A percentile compares a stretch with the other conserved stretches of the same genome.
phyloP scores from a whole-genome alignment of 2,329 filamentous ascomycete genomes.

The Coniella vitis region DNA sequence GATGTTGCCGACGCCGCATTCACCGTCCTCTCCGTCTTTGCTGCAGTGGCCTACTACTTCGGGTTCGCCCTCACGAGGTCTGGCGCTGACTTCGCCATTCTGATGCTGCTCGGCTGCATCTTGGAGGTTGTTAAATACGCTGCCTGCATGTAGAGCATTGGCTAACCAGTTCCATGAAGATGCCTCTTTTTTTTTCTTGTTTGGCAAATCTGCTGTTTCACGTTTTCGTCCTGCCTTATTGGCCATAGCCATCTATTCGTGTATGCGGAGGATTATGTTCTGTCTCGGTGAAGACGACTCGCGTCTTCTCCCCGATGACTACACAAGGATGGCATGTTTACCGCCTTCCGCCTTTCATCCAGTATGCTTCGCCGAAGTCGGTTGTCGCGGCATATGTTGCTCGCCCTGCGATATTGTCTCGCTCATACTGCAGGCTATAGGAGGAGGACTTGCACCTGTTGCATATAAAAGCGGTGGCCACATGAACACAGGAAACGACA shows the following conservation, averaged over 20 bases:
- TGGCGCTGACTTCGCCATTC: slow-evolving; percentile 44
- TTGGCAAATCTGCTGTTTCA: slow-evolving; percentile 56
- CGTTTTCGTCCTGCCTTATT: slow-evolving; percentile 60
- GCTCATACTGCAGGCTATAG: slow-evolving; percentile 52
- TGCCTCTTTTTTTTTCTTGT: slow-evolving; percentile 46
- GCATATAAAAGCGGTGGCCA: slow-evolving; percentile 31
- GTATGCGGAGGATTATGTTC: slow-evolving; percentile 43
- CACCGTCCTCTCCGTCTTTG: slow-evolving; percentile 41
- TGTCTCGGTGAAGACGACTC: slow-evolving; percentile 42
- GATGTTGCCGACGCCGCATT: slow-evolving; percentile 47
- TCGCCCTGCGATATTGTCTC: slow-evolving; percentile 52
- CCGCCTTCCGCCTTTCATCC: too few species aligned
- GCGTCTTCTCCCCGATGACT: slow-evolving; percentile 38
- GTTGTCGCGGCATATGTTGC: background rate
- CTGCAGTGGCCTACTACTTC: slow-evolving; percentile 33
- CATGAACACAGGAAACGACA: slow-evolving; percentile 42
- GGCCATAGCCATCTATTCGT: slow-evolving; percentile 58
- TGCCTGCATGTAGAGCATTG: slow-evolving; percentile 48
- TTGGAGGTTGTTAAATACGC: slow-evolving; percentile 54
- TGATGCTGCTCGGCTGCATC: slow-evolving; percentile 45
- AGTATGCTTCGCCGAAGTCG: background rate
- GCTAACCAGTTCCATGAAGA: slow-evolving; percentile 44
- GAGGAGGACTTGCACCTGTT: slow-evolving; percentile 47
- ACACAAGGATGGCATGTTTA: slow-evolving; percentile 41
- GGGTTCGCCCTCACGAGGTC: slow-evolving; percentile 37